Base-by-base conservation (phyloP, 1,284 basidiomycete genomes). In the Lignosus rhinocerotis region DNA sequence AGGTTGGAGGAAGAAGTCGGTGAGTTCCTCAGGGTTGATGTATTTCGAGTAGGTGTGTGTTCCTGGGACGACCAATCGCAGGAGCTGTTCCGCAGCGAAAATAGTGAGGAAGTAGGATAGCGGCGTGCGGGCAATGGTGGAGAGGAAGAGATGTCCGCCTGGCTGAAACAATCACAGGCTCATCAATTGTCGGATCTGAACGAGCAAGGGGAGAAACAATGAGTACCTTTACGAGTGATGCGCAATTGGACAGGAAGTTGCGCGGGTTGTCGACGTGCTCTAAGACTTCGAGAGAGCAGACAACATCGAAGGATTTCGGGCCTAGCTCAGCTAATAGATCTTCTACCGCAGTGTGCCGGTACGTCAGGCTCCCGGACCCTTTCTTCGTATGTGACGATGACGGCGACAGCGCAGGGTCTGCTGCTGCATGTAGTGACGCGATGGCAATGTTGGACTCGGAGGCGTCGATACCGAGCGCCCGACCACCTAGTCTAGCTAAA, bases 241-340 rank as follows among this genome's bases (percentile, higher is more conserved):
- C 89, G 63, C 94, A 90, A 48, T 88, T 87, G 46, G 84, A 78
- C 51, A 98, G 79, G 73, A 99, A 99, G 7, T 83, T 82, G 11
- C 85, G 80, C 0, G 97, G 96, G 66, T 95, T 87, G 70, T 97
- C 91, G 59, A 99, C 97, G 70, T 99, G 97, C 76, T 99, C 97
- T 44, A 99, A 72, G 16, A 99, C 96, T 72, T 99, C 97, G 94
- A 99, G 95, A 10, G 94, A 92, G 72, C 94, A 97, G 14, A 99
- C 95, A 7, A 96, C 81, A 72, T 99, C 96, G 70, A 90, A 99
- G 45, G 81, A 82, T 63, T 81, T 81, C 32, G 81, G 72, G 9
- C 86, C 83, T 21, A 81, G 68, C 11, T 58, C 55, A 0, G 61
- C 62, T 10, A 87, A 72, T 3, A 94, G 81, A 0, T 82, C 80